These are phyloP conservation scores for Backusella morwellensis DNA, from an alignment of 192 early-diverging fungal genomes.

Conservation along the genomic window DNA sequence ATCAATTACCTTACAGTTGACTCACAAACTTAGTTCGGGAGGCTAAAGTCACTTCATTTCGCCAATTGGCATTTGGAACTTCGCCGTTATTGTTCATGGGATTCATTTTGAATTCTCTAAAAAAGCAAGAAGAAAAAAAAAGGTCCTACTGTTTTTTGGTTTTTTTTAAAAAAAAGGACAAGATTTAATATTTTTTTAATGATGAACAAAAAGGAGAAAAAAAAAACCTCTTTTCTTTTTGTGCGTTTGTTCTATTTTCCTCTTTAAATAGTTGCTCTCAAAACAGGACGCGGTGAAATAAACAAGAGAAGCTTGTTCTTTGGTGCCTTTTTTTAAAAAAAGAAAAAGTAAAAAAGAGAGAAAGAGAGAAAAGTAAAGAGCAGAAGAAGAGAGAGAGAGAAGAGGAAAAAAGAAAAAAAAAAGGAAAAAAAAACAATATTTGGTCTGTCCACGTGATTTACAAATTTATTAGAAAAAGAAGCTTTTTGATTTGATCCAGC, in stretches of 20 bases:
- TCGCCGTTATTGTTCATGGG: neutral
- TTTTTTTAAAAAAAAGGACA: neutral
- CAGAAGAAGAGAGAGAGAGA: neutral
- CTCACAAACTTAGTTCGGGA: conserved; percentile 18
- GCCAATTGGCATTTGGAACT: conserved; percentile 14
- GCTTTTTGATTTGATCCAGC: neutral
- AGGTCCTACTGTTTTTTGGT: neutral
- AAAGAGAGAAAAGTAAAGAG: neutral
- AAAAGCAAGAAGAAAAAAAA: neutral
- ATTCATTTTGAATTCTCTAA: neutral
- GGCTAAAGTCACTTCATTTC: conserved; percentile 16
- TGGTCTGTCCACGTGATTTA: neutral
- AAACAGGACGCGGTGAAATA: neutral
- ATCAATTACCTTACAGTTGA: conserved; percentile 20
- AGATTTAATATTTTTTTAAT: neutral
- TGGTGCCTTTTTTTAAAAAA: neutral
- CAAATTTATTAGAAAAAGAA: neutral
- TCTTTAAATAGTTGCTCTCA: neutral
- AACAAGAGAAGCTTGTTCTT: neutral
- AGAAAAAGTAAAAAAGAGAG: neutral
- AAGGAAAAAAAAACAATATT: neutral
- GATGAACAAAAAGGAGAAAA: neutral
- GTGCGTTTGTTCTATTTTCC: neutral
- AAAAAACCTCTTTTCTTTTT: neutral
- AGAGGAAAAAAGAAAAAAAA: neutral